Evolutionary conservation across 2,329 filamentous ascomycete genomes (phyloP), one percentile per base, ranked within the genome.

Genomic region (Claviceps spartinae): DNA sequence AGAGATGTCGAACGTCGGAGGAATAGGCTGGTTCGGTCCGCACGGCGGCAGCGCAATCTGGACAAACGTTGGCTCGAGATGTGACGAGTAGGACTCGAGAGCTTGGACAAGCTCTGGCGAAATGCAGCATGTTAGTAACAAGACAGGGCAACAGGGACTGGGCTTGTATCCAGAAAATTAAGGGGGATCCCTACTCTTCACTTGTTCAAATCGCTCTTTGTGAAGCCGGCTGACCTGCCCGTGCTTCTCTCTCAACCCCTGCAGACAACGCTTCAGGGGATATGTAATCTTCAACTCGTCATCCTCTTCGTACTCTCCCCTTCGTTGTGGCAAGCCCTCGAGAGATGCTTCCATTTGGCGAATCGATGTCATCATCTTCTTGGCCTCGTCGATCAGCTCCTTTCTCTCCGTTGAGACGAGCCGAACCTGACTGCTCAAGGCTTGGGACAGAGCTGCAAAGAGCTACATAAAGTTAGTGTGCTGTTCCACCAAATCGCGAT

Each of bases 51-150:
- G 79, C 42, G 84, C 78, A 62, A 97, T 83, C 63, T 83, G 81
- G 58, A 97, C 79, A 65, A 97, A 97, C 2, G 85, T 85, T 11
- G 87, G 73, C 66, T 98, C 93, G 47, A 98, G 85, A 65, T 97
- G 93, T 9, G 88, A 95, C 1, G 93, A 95, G 67, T 97, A 98
- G 5, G 91, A 96, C 65, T 95, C 85, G 49, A 98, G 83, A 4
- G 91, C 91, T 68, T 94, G 82, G 24, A 89, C 89, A 57, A 98
- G 85, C 75, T 96, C 88, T 94, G 52, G 18, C n/a, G 14, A 14
- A n/a, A 20, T n/a, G 18, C 9, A 13, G 18, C n/a, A 30, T 26
- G 26, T 51, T 44, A 52, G 51, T 24, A 24, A 41, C 3, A 22
- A 36, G 5, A 8, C 4, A 20, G 20, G 30, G 30, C 13, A 36